Percentiles rank a stretch among this genome's conserved stretches.
Evolutionary conservation across 371 early-diverging fungal species (phyloP).

Genomic region (Apophysomyces elegans): DNA sequence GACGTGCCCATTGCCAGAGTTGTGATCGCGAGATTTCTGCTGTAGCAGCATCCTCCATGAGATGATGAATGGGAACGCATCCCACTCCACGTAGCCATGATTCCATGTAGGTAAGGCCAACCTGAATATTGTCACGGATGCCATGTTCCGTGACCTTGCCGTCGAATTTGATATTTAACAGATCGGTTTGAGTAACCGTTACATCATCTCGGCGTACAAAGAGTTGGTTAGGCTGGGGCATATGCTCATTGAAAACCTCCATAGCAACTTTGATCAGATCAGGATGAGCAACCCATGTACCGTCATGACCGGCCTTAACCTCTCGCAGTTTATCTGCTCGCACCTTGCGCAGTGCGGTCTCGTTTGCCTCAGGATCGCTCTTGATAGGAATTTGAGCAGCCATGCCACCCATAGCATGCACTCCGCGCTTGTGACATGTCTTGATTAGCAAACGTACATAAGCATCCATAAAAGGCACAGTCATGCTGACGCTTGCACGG

Average conservation of each 20-base stretch:
- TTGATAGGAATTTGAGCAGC: conserved; percentile 97
- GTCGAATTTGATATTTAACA: conserved; percentile 80
- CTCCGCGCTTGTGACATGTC: conserved; percentile 95
- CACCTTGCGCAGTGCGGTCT: conserved; percentile 89
- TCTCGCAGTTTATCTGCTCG: conserved; percentile 92
- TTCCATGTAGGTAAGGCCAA: conserved; percentile 93
- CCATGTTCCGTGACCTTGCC: conserved; percentile 89
- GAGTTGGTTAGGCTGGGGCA: conserved; percentile 96
- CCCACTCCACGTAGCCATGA: conserved; percentile 95
- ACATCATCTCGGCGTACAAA: conserved; percentile 91
- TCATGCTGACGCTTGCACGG: conserved; percentile 89
- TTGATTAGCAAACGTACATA: conserved; percentile 90
- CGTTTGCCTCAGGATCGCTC: conserved; percentile 82
- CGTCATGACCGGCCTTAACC: conserved; percentile 92
- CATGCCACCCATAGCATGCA: conserved; percentile 99
- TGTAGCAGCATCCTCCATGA: conserved; percentile 71
- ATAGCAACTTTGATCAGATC: conserved; percentile 89
- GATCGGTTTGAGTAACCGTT: conserved; percentile 77
- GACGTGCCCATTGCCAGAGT: conserved; percentile 96
- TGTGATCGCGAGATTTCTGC: conserved; percentile 97
- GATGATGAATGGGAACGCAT: conserved; percentile 89
- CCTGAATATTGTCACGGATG: conserved; percentile 89
- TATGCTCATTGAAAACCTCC: conserved; percentile 89
- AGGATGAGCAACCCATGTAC: conserved; percentile 98
- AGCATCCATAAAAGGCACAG: conserved; percentile 94